Evolutionary conservation across 202 grass and related monocot genomes (phyloP).

Genomic region (Setaria italica): DNA sequence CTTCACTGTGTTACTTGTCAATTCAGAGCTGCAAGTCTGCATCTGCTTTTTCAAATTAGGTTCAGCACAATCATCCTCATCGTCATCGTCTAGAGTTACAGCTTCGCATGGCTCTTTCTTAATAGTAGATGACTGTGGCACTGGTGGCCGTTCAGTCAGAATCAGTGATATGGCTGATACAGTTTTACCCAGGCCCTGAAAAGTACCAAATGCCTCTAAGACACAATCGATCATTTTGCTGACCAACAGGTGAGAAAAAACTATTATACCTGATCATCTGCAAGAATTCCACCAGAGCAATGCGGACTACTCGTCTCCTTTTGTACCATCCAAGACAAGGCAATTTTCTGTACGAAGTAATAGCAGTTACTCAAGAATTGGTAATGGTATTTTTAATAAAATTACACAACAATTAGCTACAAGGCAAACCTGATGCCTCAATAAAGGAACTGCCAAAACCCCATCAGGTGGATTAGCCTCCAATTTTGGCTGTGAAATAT

Average conservation of each 20-base stretch:
- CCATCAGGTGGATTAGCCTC: conserved; percentile 92
- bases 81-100: conserved; percentile 84
- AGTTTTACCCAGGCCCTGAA: conserved; percentile 97
- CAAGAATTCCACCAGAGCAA: conserved; percentile 97
- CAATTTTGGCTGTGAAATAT: conserved; percentile 84
- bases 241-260: background rate
- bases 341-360: conserved; percentile 77
- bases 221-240: conserved; percentile 33
- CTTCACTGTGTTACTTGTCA: conserved; percentile 46
- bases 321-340: conserved; percentile 97
- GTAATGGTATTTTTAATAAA: conserved; percentile 23
- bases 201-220: conserved; percentile 50
- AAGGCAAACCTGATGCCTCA: conserved; percentile 91
- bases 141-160: conserved; percentile 83
- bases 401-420: conserved; percentile 24
- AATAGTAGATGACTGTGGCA: conserved; percentile 46
- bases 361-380: conserved; percentile 31
- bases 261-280: conserved; percentile 93
- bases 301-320: conserved; percentile 75
- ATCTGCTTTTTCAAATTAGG: conserved; percentile 51
- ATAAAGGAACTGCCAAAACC: conserved; percentile 78
- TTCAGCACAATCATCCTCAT: conserved; percentile 59
- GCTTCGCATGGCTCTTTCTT: conserved; percentile 76
- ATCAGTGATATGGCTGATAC: conserved; percentile 94
- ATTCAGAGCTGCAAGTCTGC: conserved; percentile 39